Conservation (phyloP, 345 rosid genomes). For the Citrus reticulata region DNA sequence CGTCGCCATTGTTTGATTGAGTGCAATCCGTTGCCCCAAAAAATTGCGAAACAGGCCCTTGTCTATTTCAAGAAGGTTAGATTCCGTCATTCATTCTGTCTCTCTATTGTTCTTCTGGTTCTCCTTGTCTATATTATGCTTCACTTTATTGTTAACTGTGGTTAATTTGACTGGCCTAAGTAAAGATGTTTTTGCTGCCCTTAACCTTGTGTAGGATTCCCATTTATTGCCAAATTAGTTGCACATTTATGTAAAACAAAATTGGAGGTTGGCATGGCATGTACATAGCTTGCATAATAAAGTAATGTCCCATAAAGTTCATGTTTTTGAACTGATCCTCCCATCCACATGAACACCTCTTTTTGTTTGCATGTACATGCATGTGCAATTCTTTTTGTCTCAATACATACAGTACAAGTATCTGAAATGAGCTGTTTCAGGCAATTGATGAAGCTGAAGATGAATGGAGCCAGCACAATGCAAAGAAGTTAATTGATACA, state of each 20-base stretch:
- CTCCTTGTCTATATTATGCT: neutral
- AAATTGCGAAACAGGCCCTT: constrained; percentile 75
- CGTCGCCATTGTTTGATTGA: constrained; percentile 85
- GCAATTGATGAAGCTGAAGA: constrained; percentile 98
- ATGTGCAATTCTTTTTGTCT: neutral
- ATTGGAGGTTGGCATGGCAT: neutral
- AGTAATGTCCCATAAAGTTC: neutral
- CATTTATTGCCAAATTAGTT: neutral
- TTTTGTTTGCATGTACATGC: neutral
- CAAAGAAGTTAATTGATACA: constrained; percentile 89
- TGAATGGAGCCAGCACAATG: constrained; percentile 97
- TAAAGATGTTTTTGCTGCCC: neutral
- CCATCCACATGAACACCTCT: neutral
- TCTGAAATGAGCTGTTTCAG: constrained; percentile 28
- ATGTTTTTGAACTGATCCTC: neutral
- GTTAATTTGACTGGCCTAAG: neutral
- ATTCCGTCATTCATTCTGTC: neutral
- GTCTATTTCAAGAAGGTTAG: constrained; percentile 81
- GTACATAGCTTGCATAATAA: neutral
- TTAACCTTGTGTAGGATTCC: neutral
- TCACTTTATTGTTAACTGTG: neutral
- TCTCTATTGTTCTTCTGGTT: neutral
- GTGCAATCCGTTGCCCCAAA: constrained; percentile 72
- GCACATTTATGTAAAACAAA: neutral
- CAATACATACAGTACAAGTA: neutral